Percentiles rank a stretch among this genome's conserved stretches.
phyloP scores from a whole-genome alignment of 768 basidiomycete genomes.

The Boletales sp. region DNA sequence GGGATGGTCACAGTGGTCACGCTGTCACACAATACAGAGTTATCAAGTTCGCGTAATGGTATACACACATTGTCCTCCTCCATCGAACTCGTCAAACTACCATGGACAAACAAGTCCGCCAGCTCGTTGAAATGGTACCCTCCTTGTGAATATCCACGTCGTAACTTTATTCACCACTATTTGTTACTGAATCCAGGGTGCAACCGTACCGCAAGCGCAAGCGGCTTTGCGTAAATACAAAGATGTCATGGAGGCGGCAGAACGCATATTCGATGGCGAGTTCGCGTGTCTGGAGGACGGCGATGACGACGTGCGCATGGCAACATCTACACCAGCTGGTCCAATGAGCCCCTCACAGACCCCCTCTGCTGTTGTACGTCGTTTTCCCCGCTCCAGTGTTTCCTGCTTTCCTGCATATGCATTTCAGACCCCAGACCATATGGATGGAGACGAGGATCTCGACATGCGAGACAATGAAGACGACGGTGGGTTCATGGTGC shows the following conservation, averaged over 20 bases:
- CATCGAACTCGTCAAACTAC: background rate
- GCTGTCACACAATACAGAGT: conserved; percentile 16
- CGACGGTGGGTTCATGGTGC: conserved; percentile 35
- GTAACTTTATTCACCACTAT: conserved; percentile 3
- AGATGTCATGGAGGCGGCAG: conserved; percentile 92
- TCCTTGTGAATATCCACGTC: background rate
- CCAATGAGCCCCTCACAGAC: conserved; percentile 29
- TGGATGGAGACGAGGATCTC: conserved; percentile 46
- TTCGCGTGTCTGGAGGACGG: conserved; percentile 66
- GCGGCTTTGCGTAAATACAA: conserved; percentile 77
- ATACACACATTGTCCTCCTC: conserved; percentile 12
- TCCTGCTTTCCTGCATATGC: background rate
- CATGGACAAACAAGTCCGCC: conserved; percentile 54
- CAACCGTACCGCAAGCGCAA: conserved; percentile 73
- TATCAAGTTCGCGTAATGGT: conserved; percentile 20
- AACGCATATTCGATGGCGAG: conserved; percentile 78
- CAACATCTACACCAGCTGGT: conserved; percentile 18
- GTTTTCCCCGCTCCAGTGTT: background rate
- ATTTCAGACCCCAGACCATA: conserved; percentile 59
- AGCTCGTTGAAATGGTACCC: conserved; percentile 61
- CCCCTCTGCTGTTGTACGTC: conserved; percentile 23
- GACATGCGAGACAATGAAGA: conserved; percentile 49
- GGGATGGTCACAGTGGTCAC: conserved; percentile 19
- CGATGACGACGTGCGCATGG: conserved; percentile 52
- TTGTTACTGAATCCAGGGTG: conserved; percentile 53